phyloP scores from a whole-genome alignment of 176 grass and related monocot genomes.

The Chloris gayana region DNA sequence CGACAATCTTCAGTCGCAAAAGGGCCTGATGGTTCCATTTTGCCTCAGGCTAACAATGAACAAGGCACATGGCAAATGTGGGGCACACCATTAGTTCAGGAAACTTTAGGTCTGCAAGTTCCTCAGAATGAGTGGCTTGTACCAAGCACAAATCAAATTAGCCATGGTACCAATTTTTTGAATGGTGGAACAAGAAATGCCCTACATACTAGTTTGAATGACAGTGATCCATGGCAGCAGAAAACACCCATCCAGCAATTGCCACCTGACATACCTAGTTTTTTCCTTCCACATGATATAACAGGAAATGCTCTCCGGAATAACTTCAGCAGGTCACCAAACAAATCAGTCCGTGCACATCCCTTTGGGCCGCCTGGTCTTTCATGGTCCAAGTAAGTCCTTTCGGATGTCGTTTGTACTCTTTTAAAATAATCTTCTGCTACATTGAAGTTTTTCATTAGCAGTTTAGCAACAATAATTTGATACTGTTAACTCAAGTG shows the following conservation, averaged over 20 bases:
- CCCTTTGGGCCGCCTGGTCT: conserved; percentile 54
- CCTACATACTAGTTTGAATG: conserved; percentile 50
- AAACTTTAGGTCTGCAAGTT: conserved; percentile 67
- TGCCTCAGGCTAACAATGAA: conserved; percentile 53
- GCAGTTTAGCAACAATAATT: background rate
- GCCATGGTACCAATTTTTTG: conserved; percentile 27
- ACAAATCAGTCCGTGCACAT: conserved; percentile 45
- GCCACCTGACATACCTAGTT: conserved; percentile 53
- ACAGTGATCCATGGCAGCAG: conserved; percentile 51
- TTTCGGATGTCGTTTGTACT: background rate
- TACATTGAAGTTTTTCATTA: conserved; percentile 12
- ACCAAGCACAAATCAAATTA: conserved; percentile 46
- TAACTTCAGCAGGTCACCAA: conserved; percentile 39
- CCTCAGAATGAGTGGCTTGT: conserved; percentile 61
- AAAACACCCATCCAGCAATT: conserved; percentile 59
- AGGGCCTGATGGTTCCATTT: conserved; percentile 39
- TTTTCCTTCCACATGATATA: conserved; percentile 63
- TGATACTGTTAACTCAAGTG: background rate
- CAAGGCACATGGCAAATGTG: conserved; percentile 91
- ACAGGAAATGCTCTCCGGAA: conserved; percentile 53
- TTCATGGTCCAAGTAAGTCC: conserved; percentile 82
- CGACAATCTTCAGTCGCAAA: conserved; percentile 29
- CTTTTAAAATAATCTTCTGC: conserved; percentile 1
- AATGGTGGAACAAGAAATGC: conserved; percentile 43
- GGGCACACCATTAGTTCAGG: conserved; percentile 78